These are phyloP conservation scores for Sparassis latifolia DNA, from an alignment of 1,284 basidiomycete genomes.

Conservation along the genomic window DNA sequence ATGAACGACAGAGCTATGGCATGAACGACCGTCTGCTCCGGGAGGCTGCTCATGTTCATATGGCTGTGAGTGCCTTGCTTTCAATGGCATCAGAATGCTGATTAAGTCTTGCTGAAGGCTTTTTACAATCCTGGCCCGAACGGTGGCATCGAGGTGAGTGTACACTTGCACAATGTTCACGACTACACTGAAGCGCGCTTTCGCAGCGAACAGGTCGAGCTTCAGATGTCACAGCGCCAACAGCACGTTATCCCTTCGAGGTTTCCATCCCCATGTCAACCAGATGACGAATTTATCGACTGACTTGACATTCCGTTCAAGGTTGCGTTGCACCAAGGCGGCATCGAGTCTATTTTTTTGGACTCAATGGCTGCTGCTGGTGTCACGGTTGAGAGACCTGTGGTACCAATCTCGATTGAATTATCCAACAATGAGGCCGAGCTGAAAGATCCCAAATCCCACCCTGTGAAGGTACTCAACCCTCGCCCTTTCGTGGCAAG, in stretches of 20 bases:
- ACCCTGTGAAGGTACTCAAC: constrained; percentile 47
- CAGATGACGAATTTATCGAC: not conserved
- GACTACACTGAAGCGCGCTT: not conserved
- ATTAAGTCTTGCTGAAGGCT: constrained; percentile 36
- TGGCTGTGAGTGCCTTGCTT: constrained; percentile 41
- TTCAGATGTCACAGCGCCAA: constrained; percentile 50
- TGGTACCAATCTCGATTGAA: constrained; percentile 47
- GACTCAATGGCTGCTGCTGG: constrained; percentile 53
- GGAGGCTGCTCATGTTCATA: constrained; percentile 64
- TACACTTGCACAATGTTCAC: not conserved
- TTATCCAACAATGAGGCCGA: constrained; percentile 37
- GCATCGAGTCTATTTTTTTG: constrained; percentile 64
- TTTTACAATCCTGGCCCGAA: constrained; percentile 62
- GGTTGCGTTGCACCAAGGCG: constrained; percentile 69
- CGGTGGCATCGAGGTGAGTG: constrained; percentile 54
- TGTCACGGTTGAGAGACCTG: constrained; percentile 48
- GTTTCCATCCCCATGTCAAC: constrained; percentile 22
- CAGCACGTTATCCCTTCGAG: constrained; percentile 57
- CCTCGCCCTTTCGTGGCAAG: not conserved
- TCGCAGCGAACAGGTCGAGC: constrained; percentile 52
- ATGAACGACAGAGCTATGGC: constrained; percentile 55
- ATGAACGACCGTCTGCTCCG: constrained; percentile 55
- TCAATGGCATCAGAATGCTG: not conserved
- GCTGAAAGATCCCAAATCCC: constrained; percentile 36
- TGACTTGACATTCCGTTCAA: constrained; percentile 18